These are phyloP conservation scores for Chrysophaeum taylorii DNA, from an alignment of 352 stramenopile species.

Conservation along the genomic window DNA sequence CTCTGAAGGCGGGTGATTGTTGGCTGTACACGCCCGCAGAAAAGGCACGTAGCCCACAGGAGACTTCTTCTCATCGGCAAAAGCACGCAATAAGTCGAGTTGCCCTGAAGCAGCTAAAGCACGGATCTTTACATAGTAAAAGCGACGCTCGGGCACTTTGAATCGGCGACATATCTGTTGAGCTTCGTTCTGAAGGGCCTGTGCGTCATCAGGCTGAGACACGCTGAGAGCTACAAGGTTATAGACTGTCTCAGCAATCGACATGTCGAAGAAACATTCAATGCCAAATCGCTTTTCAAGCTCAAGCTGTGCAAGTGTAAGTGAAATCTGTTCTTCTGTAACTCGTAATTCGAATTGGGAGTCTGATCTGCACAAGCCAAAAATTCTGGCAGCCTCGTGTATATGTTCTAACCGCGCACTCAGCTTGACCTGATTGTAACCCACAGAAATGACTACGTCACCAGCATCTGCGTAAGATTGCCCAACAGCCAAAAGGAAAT, in stretches of 20 bases:
- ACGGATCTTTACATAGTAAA: too few species aligned
- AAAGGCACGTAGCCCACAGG: too few species aligned
- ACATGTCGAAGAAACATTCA: neutral
- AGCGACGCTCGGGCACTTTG: too few species aligned
- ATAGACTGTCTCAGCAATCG: neutral
- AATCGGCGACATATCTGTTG: too few species aligned
- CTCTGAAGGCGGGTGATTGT: too few species aligned
- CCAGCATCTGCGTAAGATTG: neutral
- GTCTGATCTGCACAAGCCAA: neutral
- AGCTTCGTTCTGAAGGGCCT: too few species aligned
- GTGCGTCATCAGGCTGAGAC: too few species aligned
- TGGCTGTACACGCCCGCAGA: too few species aligned
- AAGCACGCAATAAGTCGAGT: too few species aligned
- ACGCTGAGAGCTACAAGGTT: neutral
- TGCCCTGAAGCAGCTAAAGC: too few species aligned
- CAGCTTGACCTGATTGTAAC: neutral
- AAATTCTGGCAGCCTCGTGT: neutral
- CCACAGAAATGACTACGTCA: neutral
- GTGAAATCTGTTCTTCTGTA: neutral
- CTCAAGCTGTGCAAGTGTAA: neutral
- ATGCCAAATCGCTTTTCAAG: neutral
- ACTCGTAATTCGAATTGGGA: neutral
- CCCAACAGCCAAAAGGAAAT: neutral
- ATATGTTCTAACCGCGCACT: neutral
- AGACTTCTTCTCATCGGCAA: too few species aligned